Conservation (phyloP, 2,329 filamentous ascomycete species). For the Calonectria fujianensis region DNA sequence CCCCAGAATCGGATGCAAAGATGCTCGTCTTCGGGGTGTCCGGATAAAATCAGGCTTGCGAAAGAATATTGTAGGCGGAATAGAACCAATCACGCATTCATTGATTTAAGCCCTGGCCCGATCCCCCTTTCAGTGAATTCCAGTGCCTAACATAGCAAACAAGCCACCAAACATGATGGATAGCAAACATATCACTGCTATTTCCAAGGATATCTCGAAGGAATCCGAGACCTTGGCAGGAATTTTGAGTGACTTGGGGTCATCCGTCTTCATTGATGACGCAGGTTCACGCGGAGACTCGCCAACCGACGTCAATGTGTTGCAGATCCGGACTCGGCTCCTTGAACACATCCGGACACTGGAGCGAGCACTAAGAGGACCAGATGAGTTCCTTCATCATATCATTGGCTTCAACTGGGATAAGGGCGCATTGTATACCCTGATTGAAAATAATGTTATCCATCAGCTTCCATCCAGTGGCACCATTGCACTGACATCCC, state of each 20-base stretch:
- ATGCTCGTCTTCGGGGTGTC: conserved; percentile 23
- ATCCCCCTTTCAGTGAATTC: conserved; percentile 6
- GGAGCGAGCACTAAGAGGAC: conserved; percentile 28
- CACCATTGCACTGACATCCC: conserved; percentile 26
- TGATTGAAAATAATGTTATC: conserved; percentile 44
- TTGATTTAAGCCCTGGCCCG: conserved; percentile 29
- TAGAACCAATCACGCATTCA: conserved; percentile 11
- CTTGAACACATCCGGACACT: conserved; percentile 40
- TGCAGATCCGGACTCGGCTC: conserved; percentile 33
- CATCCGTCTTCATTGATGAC: background rate
- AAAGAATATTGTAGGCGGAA: conserved; percentile 28
- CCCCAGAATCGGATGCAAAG: conserved; percentile 12
- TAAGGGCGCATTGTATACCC: conserved; percentile 44
- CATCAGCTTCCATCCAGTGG: conserved; percentile 39
- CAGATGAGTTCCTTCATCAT: conserved; percentile 59
- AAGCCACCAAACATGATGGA: conserved; percentile 41
- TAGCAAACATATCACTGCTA: conserved; percentile 31
- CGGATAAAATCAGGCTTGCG: conserved; percentile 2
- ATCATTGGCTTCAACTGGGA: conserved; percentile 62
- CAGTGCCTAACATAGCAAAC: conserved; percentile 18
- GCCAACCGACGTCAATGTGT: conserved; percentile 31
- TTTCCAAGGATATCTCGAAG: conserved; percentile 37
- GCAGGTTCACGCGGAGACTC: background rate
- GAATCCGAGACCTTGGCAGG: conserved; percentile 35
- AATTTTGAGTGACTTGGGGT: conserved; percentile 2